A percentile compares a stretch with the other conserved stretches of the same genome.
Evolutionary conservation across 495 filamentous ascomycete species (phyloP).

Genomic region (Penicillium pancosmium): DNA sequence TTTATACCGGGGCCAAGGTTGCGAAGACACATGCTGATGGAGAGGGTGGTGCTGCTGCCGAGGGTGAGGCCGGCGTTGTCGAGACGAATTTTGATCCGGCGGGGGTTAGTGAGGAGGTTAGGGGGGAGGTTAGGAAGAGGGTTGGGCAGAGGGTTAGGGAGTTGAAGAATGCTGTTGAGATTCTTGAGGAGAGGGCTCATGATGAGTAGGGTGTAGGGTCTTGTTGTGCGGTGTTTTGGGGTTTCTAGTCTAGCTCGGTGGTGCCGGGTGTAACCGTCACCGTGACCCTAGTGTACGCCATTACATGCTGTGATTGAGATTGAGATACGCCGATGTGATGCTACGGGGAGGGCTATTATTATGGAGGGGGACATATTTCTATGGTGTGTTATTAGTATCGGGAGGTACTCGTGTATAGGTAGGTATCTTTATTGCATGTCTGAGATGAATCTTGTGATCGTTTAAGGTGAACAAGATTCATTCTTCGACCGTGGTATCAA

Average conservation of each 20-base stretch:
- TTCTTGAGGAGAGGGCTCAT: slow-evolving; percentile 44
- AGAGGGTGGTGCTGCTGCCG: too few relatives aligned
- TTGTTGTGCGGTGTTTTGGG: not conserved
- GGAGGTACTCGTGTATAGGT: too few relatives aligned
- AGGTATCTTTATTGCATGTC: too few relatives aligned
- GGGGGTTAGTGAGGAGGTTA: slow-evolving; percentile 27
- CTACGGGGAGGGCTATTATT: too few relatives aligned
- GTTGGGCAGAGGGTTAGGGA: slow-evolving; percentile 47
- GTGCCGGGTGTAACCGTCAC: too few relatives aligned
- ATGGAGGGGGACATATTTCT: too few relatives aligned
- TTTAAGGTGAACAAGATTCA: not conserved
- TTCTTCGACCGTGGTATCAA: not conserved
- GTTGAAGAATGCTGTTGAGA: slow-evolving; percentile 46
- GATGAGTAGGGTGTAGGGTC: slow-evolving; percentile 29
- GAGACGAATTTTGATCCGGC: slow-evolving; percentile 40
- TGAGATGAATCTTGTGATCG: too few relatives aligned
- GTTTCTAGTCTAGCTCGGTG: too few relatives aligned
- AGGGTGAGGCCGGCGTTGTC: slow-evolving; percentile 18
- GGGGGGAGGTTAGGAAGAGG: slow-evolving; percentile 42
- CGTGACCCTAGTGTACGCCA: too few relatives aligned
- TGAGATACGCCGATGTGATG: too few relatives aligned
- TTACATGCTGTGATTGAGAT: too few relatives aligned
- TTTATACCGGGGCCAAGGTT: slow-evolving; percentile 32
- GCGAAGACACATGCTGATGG: not conserved
- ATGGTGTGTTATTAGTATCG: too few relatives aligned